Percentiles rank a stretch among this genome's conserved stretches.
These are phyloP conservation scores for Pseudomonodictys pantanalensis DNA, from an alignment of 495 filamentous ascomycete genomes.

Conservation along the genomic window DNA sequence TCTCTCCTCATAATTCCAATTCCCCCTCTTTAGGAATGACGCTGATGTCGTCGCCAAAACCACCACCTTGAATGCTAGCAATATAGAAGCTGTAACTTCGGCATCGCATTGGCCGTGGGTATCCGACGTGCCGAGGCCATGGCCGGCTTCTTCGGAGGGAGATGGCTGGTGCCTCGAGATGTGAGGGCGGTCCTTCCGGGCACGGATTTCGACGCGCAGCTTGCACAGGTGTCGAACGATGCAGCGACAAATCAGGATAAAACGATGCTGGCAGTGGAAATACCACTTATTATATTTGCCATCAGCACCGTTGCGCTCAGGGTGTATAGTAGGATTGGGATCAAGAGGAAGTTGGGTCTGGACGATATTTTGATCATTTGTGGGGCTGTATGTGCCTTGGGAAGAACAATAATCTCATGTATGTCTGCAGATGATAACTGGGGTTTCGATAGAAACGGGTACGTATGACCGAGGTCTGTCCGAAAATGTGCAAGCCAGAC, in stretches of 20 bases:
- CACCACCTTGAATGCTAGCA: no score
- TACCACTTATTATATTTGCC: slow-evolving; percentile 16
- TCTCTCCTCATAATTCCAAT: background rate
- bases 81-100: no score
- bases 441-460: slow-evolving; percentile 6
- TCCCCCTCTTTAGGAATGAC: background rate
- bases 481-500: background rate
- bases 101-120: no score
- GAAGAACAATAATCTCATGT: slow-evolving; percentile 13
- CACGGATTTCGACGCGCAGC: background rate
- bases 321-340: slow-evolving; percentile 6
- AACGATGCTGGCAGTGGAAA: slow-evolving; percentile 12
- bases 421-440: slow-evolving; percentile 18
- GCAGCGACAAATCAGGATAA: background rate
- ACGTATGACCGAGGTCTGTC: background rate
- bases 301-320: slow-evolving; percentile 5
- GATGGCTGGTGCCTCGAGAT: no score
- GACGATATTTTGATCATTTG: slow-evolving; percentile 19
- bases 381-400: slow-evolving; percentile 15
- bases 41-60: background rate
- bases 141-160: no score
- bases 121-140: no score
- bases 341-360: slow-evolving; percentile 18
- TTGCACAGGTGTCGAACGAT: background rate
- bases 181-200: no score